These are phyloP conservation scores for Coemansia sp. DNA, from an alignment of 192 early-diverging fungal genomes.

Conservation along the genomic window DNA sequence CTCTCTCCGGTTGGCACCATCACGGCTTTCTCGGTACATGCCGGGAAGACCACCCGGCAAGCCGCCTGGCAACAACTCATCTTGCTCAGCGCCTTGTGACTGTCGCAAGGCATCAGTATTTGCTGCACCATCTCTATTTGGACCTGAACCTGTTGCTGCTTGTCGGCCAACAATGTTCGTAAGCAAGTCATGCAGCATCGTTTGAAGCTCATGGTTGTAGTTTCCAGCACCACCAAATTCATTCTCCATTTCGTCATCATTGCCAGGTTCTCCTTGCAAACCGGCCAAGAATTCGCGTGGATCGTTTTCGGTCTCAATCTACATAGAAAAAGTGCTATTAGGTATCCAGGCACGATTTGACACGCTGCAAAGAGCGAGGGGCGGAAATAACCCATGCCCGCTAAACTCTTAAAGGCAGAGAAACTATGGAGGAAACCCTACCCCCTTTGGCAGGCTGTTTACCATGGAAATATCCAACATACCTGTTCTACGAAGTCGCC, in stretches of 20 bases:
- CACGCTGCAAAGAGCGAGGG: no score
- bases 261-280: constrained; percentile 8
- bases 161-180: constrained; percentile 36
- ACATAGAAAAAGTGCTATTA: constrained; percentile 1
- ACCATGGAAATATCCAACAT: not conserved
- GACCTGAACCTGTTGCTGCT: not conserved
- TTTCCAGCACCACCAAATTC: constrained; percentile 56
- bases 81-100: constrained; percentile 5
- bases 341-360: not conserved
- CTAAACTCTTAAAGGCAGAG: no score
- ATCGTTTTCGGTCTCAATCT: constrained; percentile 43
- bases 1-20: not conserved
- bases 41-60: constrained; percentile 15
- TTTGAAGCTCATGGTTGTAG: constrained; percentile 50
- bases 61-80: not conserved
- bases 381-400: no score
- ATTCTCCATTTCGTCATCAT: constrained; percentile 53
- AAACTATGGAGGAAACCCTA: no score
- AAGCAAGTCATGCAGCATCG: constrained; percentile 43
- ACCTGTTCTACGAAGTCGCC: constrained; percentile 85
- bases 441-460: no score
- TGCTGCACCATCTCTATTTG: not conserved
- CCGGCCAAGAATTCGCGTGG: constrained; percentile 46
- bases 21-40: constrained; percentile 1
- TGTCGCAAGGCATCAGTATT: not conserved